Evolutionary conservation across 2,329 filamentous ascomycete genomes (phyloP).

Genomic region (Trichophyton rubrum): DNA sequence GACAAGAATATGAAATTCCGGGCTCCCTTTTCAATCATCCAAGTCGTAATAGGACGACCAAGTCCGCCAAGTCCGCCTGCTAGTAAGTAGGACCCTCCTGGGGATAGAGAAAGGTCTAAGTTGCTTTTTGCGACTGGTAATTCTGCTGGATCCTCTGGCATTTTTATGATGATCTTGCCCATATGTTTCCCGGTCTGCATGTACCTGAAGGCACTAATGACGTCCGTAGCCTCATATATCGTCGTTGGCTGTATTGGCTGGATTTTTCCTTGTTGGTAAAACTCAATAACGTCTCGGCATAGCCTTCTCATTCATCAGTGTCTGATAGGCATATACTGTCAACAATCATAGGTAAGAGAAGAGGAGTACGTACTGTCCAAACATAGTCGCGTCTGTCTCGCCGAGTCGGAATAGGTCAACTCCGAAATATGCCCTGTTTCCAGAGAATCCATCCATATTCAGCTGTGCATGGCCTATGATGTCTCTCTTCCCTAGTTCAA

Average conservation of each 20-base stretch:
- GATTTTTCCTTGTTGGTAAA: not conserved
- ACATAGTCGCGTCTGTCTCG: not conserved
- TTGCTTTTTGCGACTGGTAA: not conserved
- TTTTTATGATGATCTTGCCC: conserved; percentile 27
- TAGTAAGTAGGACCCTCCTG: conserved; percentile 3
- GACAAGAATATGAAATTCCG: conserved; percentile 22
- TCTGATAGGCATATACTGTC: not conserved
- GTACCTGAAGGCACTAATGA: conserved; percentile 13
- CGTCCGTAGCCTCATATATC: not conserved
- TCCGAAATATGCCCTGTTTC: conserved; percentile 6
- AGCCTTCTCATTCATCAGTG: not conserved
- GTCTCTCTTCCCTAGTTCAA: conserved; percentile 19
- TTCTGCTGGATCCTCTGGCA: not conserved
- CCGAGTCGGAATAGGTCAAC: conserved; percentile 9
- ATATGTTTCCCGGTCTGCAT: conserved; percentile 24
- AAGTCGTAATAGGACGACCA: conserved; percentile 4
- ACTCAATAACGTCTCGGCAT: not conserved
- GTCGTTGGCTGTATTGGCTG: not conserved
- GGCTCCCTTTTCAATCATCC: conserved; percentile 16
- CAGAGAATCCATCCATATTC: conserved; percentile 8
- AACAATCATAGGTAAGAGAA: not conserved
- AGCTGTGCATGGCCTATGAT: conserved; percentile 10
- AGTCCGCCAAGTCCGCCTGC: conserved; percentile 8
- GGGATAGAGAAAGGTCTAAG: not conserved
- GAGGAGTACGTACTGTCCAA: not conserved